Percentiles rank a stretch among this genome's conserved stretches.
Conservation (phyloP, 257 asterid species). For the Scutellaria baicalensis region DNA sequence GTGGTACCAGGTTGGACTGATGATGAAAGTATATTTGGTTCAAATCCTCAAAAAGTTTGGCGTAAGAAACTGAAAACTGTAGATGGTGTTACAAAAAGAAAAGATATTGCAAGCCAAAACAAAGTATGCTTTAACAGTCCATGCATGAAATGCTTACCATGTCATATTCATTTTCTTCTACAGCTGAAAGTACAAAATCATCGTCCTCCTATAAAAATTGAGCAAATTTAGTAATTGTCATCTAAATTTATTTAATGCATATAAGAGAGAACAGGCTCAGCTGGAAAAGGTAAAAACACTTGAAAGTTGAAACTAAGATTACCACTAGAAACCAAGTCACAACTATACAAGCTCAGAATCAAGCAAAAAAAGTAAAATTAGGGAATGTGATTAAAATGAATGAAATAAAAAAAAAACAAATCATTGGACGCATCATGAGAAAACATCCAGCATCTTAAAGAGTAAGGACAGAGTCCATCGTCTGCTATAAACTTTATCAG, state of each 20-base stretch:
- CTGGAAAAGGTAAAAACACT: slow-evolving; percentile 1
- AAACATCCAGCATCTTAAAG: neutral
- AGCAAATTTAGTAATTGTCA: neutral
- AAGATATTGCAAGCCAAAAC: neutral
- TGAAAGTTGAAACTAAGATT: neutral
- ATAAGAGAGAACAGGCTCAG: slow-evolving; percentile 15
- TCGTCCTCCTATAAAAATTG: slow-evolving; percentile 63
- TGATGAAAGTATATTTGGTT: neutral
- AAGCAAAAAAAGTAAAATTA: neutral
- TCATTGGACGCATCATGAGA: neutral
- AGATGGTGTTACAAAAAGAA: neutral
- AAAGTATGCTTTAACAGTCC: slow-evolving; percentile 1
- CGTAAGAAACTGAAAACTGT: neutral
- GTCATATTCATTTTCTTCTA: slow-evolving; percentile 53
- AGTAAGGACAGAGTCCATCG: neutral
- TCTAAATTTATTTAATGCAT: neutral
- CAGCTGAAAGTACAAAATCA: slow-evolving; percentile 63
- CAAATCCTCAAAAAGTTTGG: neutral
- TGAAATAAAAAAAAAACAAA: neutral
- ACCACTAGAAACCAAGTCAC: neutral
- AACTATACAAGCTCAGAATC: slow-evolving; percentile 2
- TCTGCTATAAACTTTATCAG: neutral
- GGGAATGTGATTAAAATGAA: neutral
- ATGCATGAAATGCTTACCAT: slow-evolving; percentile 38
- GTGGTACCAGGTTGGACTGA: slow-evolving; percentile 7